Evolutionary conservation across 2,329 filamentous ascomycete species (phyloP).

Genomic region (Penicillium olsonii): DNA sequence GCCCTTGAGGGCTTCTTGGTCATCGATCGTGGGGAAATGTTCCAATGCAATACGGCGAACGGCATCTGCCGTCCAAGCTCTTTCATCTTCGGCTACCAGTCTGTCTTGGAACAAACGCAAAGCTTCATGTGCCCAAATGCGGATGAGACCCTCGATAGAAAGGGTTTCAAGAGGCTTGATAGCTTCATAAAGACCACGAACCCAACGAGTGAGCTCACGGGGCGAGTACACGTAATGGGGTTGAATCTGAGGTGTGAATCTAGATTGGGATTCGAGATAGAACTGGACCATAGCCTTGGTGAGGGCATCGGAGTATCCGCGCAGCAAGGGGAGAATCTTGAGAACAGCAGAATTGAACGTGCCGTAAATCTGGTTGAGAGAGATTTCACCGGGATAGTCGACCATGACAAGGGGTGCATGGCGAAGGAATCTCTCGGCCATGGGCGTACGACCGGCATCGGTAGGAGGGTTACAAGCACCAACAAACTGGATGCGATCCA

Average conservation of each 20-base stretch:
- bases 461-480: conserved; percentile 98
- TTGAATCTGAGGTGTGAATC: conserved; percentile 95
- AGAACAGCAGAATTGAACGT: conserved; percentile 96
- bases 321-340: conserved; percentile 93
- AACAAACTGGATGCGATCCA: conserved; percentile 98
- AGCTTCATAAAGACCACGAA: conserved; percentile 94
- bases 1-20: conserved; percentile 81
- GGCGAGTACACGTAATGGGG: conserved; percentile 99
- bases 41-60: conserved; percentile 85
- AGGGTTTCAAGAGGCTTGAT: conserved; percentile 88
- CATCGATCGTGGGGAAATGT: conserved; percentile 93
- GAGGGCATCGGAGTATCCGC: conserved; percentile 89
- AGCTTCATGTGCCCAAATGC: conserved; percentile 98
- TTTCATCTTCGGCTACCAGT: conserved; percentile 89
- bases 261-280: conserved; percentile 89
- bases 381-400: conserved; percentile 94
- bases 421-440: conserved; percentile 89
- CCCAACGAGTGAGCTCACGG: conserved; percentile 96
- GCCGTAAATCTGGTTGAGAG: conserved; percentile 94
- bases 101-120: conserved; percentile 95
- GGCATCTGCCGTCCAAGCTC: conserved; percentile 89
- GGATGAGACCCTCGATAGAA: conserved; percentile 84
- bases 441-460: conserved; percentile 90
- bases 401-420: conserved; percentile 99
- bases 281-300: conserved; percentile 98